A percentile compares a stretch with the other conserved stretches of the same genome.
phyloP scores from a whole-genome alignment of 176 grass and related monocot species.

The Echinochloa phyllopogon region DNA sequence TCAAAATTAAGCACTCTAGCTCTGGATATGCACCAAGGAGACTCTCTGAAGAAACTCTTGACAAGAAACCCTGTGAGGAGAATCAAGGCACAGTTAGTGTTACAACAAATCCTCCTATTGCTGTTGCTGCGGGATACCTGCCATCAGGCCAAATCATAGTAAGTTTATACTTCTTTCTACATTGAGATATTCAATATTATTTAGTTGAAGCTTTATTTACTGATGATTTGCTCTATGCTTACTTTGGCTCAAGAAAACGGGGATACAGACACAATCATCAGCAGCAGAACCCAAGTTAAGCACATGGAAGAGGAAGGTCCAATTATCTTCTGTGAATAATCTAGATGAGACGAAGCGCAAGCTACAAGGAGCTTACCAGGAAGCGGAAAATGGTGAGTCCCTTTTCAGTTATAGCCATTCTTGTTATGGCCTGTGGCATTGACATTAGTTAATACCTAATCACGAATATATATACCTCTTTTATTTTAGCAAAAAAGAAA shows the following conservation, averaged over 20 bases:
- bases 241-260: conserved; percentile 28
- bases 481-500: conserved; percentile 53
- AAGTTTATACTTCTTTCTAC: conserved; percentile 35
- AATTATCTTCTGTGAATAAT: neutral
- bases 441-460: neutral
- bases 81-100: neutral
- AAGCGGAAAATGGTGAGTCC: conserved; percentile 63
- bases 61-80: neutral
- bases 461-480: neutral
- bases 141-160: conserved; percentile 33
- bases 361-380: conserved; percentile 65
- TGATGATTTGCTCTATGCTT: conserved; percentile 11
- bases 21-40: neutral
- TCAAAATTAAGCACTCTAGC: neutral
- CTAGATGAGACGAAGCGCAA: conserved; percentile 53
- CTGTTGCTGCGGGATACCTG: conserved; percentile 28
- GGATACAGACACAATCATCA: conserved; percentile 27
- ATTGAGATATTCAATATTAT: neutral
- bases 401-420: neutral
- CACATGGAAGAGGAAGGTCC: conserved; percentile 19
- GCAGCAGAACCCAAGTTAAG: neutral
- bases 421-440: neutral
- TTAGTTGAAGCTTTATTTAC: conserved; percentile 12
- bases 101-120: conserved; percentile 31
- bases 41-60: neutral